Percentiles rank a stretch among this genome's conserved stretches.
phyloP scores from a whole-genome alignment of 805 yeast genomes.

The Kodamaea restingae region DNA sequence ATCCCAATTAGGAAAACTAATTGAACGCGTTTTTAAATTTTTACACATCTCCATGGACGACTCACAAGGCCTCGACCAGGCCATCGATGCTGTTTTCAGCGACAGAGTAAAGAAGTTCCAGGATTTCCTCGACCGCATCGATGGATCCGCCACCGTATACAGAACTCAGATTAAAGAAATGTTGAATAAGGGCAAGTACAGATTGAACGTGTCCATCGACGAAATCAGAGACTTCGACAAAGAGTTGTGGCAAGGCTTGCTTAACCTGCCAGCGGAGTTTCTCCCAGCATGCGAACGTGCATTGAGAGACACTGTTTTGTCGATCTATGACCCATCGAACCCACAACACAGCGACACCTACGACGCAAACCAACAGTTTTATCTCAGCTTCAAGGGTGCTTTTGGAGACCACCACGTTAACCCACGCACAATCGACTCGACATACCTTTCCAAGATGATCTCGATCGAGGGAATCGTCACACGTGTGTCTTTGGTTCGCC shows the following conservation, averaged over 20 bases:
- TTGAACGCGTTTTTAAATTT: slow-evolving; percentile 18
- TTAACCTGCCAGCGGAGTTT: slow-evolving; percentile 75
- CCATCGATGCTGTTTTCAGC: slow-evolving; percentile 51
- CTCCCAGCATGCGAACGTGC: slow-evolving; percentile 90
- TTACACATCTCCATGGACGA: slow-evolving; percentile 4
- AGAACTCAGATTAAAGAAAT: slow-evolving; percentile 66
- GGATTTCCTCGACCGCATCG: slow-evolving; percentile 67
- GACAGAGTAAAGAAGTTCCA: slow-evolving; percentile 87
- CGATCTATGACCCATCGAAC: slow-evolving; percentile 62
- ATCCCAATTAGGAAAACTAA: slow-evolving; percentile 2
- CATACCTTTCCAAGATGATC: slow-evolving; percentile 72
- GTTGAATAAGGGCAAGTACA: slow-evolving; percentile 60
- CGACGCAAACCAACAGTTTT: slow-evolving; percentile 60
- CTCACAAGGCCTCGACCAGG: slow-evolving; percentile 26
- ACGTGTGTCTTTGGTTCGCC: slow-evolving; percentile 86
- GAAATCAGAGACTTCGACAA: slow-evolving; percentile 82
- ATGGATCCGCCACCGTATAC: slow-evolving; percentile 56
- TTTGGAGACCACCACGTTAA: slow-evolving; percentile 85
- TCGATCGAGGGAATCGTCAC: slow-evolving; percentile 95
- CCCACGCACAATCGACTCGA: slow-evolving; percentile 81
- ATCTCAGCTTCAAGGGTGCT: slow-evolving; percentile 81
- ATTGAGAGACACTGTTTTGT: slow-evolving; percentile 69
- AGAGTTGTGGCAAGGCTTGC: slow-evolving; percentile 70
- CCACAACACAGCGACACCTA: slow-evolving; percentile 39
- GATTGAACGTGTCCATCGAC: slow-evolving; percentile 76